Evolutionary conservation across 1,284 basidiomycete species (phyloP), one percentile per base, ranked within the genome.

Genomic region (Marasmius oreades): DNA sequence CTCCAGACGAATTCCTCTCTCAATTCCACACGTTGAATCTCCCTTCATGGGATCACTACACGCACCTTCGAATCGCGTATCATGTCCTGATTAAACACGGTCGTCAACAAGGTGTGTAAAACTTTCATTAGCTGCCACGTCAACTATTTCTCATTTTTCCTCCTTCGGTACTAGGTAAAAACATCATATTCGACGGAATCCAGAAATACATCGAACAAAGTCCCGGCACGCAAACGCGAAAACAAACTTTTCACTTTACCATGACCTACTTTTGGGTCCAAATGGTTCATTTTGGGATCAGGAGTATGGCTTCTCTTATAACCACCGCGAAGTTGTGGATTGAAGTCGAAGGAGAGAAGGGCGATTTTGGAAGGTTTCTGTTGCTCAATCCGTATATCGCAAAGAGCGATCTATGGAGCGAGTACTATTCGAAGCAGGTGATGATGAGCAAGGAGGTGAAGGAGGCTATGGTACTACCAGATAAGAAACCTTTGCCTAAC

Each of bases 251-350:
- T 58, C 74, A 77, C 57, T 55, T 75, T 52, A 74, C 72, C 14
- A 75, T 76, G 75, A 75, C 75, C 0, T 76, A 75, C 56, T 75
- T 77, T 58, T 77, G 75, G 74, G 70, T 76, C 51, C 74, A 76
- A 59, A 69, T 75, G n/a, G 71, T 75, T 16, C 74, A 76, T 53
- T 73, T 76, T 52, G 74, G 72, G 0, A 77, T 76, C 43, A 67
- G 66, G 5, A 73, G 67, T 54, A 69, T 66, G 47, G 63, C 66
- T 11, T 62, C 64, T 23, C 16, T 20, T 33, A 44, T 22, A n/a
- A n/a, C n/a, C 12, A 22, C 39, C 10, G 28, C 28, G 28, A 10
- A 31, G 28, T 31, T 10, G 44, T 6, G 37, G 52, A 8, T 47
- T n/a, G 39, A 42, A 20, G 53, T 8, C 46, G 55, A 34, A 46